Evolutionary conservation across 257 asterid genomes (phyloP).

Genomic region (Henckelia pumila): DNA sequence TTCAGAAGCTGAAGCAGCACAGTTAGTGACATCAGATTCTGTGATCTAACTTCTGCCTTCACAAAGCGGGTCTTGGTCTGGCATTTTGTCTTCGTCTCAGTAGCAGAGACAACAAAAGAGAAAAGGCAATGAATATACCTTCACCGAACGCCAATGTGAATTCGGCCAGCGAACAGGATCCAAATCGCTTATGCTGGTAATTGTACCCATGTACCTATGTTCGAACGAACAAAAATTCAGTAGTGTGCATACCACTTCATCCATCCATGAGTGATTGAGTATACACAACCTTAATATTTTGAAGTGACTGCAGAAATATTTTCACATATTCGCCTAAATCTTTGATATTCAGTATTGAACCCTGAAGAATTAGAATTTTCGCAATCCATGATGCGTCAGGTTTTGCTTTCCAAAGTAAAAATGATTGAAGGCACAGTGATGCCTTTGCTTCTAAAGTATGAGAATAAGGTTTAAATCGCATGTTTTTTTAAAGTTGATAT

Average conservation of each 20-base stretch:
- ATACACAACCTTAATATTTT: too few species aligned
- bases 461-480: not conserved
- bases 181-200: constrained; percentile 78
- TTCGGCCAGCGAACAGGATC: constrained; percentile 94
- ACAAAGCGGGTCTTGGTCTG: not conserved
- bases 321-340: not conserved
- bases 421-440: not conserved
- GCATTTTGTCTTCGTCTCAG: not conserved
- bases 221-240: constrained; percentile 16
- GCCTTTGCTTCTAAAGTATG: not conserved
- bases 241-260: not conserved
- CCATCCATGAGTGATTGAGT: too few species aligned
- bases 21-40: not conserved
- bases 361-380: not conserved
- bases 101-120: constrained; percentile 1
- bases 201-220: constrained; percentile 87
- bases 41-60: not conserved
- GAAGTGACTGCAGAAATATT: not conserved
- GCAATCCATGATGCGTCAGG: not conserved
- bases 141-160: constrained; percentile 93
- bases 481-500: not conserved
- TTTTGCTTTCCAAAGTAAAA: not conserved
- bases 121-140: constrained; percentile 40
- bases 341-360: too few species aligned
- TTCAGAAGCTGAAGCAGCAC: constrained; percentile 2